Base-by-base conservation (phyloP, 2,329 filamentous ascomycete species). In the Monilinia aucupariae region DNA sequence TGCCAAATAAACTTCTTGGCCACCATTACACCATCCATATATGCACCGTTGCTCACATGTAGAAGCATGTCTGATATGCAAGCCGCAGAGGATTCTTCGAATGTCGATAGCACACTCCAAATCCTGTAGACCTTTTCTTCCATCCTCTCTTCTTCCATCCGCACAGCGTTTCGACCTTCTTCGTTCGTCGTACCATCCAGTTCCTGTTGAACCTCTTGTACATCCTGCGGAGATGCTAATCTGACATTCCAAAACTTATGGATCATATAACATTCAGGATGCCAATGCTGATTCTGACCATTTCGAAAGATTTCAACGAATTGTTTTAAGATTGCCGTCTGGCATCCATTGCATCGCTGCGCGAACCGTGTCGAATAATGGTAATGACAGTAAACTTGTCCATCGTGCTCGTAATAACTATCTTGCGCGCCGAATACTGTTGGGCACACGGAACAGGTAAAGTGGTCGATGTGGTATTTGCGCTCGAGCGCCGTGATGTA, bases 211-310 rank as follows among this genome's bases (percentile, higher is more conserved):
- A 77, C 74, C 61, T 85, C 81, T 60, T 80, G 78, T 13, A 75
- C 73, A 59, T 81, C 77, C n/a, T 76, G 73, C 25, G 75, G 66
- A 9, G 71, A 72, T 34, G 74, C 74, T 45, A 99, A 80, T 59
- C 94, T 87, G 64, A 99, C 94, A 74, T 97, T 99, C 94, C 94
- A 99, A 77, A 97, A 99, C 73, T 99, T 99, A 79, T 99, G 94
- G 67, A 99, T 99, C 94, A 99, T 99, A 77, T 99, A 99, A 76
- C 94, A 99, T 77, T 99, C 94, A 2, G 94, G 94, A 74, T 99
- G 94, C 94, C 94, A 99, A 75, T 99, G 94, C 73, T 99, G 94
- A 74, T 97, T 97, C 74, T 96, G 90, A 2, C 93, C 93, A 76
- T 97, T 97, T 70, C 94, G 88, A 77, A 92, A 99, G 66, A 99